Percentiles rank a stretch among this genome's conserved stretches.
These are phyloP conservation scores for Entonaema liquescens DNA, from an alignment of 495 filamentous ascomycete genomes.

Conservation along the genomic window DNA sequence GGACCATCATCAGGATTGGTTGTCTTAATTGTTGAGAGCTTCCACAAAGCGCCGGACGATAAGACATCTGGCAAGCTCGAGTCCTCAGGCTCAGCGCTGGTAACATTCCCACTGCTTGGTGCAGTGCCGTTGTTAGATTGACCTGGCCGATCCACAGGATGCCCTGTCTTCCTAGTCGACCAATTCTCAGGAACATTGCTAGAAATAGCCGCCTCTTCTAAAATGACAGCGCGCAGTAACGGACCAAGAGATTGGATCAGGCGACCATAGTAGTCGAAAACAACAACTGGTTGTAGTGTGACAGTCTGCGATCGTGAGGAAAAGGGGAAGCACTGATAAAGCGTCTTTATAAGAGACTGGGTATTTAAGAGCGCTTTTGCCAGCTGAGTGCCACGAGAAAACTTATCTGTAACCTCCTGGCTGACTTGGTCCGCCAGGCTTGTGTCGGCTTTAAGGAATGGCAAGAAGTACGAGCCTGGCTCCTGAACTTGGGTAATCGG, in stretches of 20 bases:
- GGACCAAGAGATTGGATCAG: slow-evolving; percentile 76
- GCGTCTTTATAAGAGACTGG: slow-evolving; percentile 74
- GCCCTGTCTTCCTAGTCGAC: slow-evolving; percentile 43
- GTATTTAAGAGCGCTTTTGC: slow-evolving; percentile 79
- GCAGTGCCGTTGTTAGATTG: background rate
- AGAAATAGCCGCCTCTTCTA: slow-evolving; percentile 80
- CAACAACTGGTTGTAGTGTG: slow-evolving; percentile 74
- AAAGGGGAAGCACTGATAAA: slow-evolving; percentile 78
- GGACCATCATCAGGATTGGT: slow-evolving; percentile 23
- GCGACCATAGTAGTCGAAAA: slow-evolving; percentile 77
- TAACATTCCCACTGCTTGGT: slow-evolving; percentile 8
- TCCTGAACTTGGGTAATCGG: slow-evolving; percentile 64
- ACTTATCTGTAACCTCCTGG: slow-evolving; percentile 46
- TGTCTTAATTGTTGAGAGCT: slow-evolving; percentile 29
- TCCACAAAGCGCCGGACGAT: slow-evolving; percentile 37
- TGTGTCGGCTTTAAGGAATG: slow-evolving; percentile 55
- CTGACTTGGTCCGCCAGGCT: slow-evolving; percentile 45
- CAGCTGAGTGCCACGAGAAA: slow-evolving; percentile 71
- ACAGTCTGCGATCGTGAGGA: slow-evolving; percentile 52
- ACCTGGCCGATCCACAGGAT: slow-evolving; percentile 26
- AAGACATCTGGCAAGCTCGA: slow-evolving; percentile 31
- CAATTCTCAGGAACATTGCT: slow-evolving; percentile 55
- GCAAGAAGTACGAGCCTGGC: slow-evolving; percentile 65
- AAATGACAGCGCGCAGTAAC: slow-evolving; percentile 78
- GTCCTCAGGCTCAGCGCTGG: slow-evolving; percentile 34